Conservation (phyloP, 495 filamentous ascomycete genomes). For the Trichoderma reesei region DNA sequence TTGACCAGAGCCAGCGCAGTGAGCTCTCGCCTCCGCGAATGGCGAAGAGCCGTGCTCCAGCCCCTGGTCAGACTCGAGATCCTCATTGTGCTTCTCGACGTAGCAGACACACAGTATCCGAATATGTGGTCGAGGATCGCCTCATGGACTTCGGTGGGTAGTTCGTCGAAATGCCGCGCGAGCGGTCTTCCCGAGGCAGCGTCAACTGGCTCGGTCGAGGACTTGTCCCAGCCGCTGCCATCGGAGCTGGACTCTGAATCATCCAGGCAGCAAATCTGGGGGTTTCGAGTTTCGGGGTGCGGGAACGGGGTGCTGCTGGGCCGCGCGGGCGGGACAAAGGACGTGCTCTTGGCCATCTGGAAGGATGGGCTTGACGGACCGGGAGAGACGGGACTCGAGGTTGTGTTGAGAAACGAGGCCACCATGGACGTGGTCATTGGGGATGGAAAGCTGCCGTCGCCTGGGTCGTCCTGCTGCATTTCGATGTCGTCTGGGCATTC, state of each 20-base stretch:
- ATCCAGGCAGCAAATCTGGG: slow-evolving; percentile 16
- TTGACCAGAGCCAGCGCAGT: slow-evolving; percentile 56
- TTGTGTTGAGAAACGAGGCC: slow-evolving; percentile 23
- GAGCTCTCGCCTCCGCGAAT: slow-evolving; percentile 55
- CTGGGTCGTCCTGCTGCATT: neutral
- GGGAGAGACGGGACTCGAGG: slow-evolving; percentile 43
- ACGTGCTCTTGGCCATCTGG: slow-evolving; percentile 32
- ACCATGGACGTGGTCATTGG: slow-evolving; percentile 29
- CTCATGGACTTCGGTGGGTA: slow-evolving; percentile 64
- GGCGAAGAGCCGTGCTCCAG: slow-evolving; percentile 56
- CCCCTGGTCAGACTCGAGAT: slow-evolving; percentile 37
- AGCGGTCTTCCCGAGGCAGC: slow-evolving; percentile 21
- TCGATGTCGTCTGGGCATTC: neutral
- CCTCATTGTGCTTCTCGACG: slow-evolving; percentile 38
- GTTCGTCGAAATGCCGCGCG: slow-evolving; percentile 37
- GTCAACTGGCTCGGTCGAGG: slow-evolving; percentile 14
- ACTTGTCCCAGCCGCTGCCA: slow-evolving; percentile 13
- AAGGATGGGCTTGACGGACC: slow-evolving; percentile 44
- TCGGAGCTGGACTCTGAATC: slow-evolving; percentile 18
- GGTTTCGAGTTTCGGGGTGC: slow-evolving; percentile 36
- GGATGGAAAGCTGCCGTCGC: neutral
- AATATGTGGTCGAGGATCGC: slow-evolving; percentile 59
- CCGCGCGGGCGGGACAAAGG: slow-evolving; percentile 42
- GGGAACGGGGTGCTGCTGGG: slow-evolving; percentile 50
- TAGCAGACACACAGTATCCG: slow-evolving; percentile 50